Conservation (phyloP, 805 yeast species). For the Hanseniaspora valbyensis region DNA sequence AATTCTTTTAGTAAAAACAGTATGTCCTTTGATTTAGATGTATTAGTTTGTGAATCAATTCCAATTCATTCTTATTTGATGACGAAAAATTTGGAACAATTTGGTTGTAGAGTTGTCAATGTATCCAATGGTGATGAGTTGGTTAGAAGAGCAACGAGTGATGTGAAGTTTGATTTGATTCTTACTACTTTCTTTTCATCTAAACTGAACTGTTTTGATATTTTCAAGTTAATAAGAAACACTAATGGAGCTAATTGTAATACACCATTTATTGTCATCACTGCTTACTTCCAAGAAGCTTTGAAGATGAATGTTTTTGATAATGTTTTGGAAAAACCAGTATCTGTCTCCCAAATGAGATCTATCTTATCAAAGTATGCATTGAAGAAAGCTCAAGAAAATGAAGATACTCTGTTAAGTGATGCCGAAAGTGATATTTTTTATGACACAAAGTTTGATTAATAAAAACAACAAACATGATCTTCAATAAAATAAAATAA, state of each 20-base stretch:
- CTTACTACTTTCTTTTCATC: conserved; percentile 62
- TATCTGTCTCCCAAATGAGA: conserved; percentile 23
- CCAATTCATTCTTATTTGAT: conserved; percentile 67
- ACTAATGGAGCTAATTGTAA: conserved; percentile 67
- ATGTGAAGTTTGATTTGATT: conserved; percentile 73
- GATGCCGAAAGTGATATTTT: conserved; percentile 23
- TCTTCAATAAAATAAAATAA: too few species aligned
- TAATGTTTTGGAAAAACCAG: conserved; percentile 66
- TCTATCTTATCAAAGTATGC: conserved; percentile 26
- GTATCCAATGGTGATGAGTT: conserved; percentile 74
- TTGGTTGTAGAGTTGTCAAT: conserved; percentile 72
- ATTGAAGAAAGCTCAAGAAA: conserved; percentile 26
- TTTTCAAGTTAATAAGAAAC: conserved; percentile 60
- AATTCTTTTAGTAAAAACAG: background rate
- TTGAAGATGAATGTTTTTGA: conserved; percentile 43
- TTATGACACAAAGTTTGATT: background rate
- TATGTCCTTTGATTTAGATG: conserved; percentile 37
- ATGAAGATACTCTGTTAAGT: conserved; percentile 27
- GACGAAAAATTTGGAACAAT: conserved; percentile 47
- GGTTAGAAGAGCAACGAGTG: conserved; percentile 68
- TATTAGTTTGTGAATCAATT: conserved; percentile 75
- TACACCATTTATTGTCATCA: conserved; percentile 67
- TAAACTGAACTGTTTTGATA: conserved; percentile 60
- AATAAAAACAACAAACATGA: too few species aligned
- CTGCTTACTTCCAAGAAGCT: conserved; percentile 64